Evolutionary conservation across 495 filamentous ascomycete genomes (phyloP).

Genomic region (Neurospora tetraspora): DNA sequence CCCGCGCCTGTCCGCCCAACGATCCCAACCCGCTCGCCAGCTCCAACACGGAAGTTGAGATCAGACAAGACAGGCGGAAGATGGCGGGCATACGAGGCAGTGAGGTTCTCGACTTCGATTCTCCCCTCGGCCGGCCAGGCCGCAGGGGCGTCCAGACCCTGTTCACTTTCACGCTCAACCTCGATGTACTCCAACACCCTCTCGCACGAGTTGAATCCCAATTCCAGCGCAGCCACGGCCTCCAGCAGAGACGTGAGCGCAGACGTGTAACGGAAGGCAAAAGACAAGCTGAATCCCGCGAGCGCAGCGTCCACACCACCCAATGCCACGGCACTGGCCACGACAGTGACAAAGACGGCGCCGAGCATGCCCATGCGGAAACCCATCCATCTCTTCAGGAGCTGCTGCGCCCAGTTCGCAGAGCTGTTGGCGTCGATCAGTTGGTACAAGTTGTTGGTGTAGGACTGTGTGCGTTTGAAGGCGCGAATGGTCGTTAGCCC

Average conservation of each 20-base stretch:
- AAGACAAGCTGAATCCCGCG: slow-evolving; percentile 44
- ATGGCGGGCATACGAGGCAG: slow-evolving; percentile 29
- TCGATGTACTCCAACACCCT: slow-evolving; percentile 29
- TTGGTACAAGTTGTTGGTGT: slow-evolving; percentile 42
- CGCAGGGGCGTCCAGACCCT: slow-evolving; percentile 24
- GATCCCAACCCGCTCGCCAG: slow-evolving; percentile 35
- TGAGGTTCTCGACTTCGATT: slow-evolving; percentile 30
- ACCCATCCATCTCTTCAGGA: slow-evolving; percentile 50
- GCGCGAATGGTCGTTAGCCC: slow-evolving; percentile 59
- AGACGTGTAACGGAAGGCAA: slow-evolving; percentile 44
- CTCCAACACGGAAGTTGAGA: slow-evolving; percentile 30
- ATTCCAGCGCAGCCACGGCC: slow-evolving; percentile 39
- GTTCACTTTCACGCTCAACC: slow-evolving; percentile 25
- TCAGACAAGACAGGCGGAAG: slow-evolving; percentile 34
- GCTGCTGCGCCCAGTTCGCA: slow-evolving; percentile 44
- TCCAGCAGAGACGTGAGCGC: slow-evolving; percentile 38
- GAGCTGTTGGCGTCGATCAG: slow-evolving; percentile 46
- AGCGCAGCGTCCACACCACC: slow-evolving; percentile 49
- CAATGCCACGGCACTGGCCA: slow-evolving; percentile 47
- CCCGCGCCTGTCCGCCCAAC: slow-evolving; percentile 42
- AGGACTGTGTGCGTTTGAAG: slow-evolving; percentile 43
- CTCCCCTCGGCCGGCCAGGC: slow-evolving; percentile 35
- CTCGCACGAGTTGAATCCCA: slow-evolving; percentile 32
- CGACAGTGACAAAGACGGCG: slow-evolving; percentile 46
- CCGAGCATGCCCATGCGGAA: slow-evolving; percentile 52